Conservation (phyloP, 139 green algal genomes). For the Dunaliella primolecta region DNA sequence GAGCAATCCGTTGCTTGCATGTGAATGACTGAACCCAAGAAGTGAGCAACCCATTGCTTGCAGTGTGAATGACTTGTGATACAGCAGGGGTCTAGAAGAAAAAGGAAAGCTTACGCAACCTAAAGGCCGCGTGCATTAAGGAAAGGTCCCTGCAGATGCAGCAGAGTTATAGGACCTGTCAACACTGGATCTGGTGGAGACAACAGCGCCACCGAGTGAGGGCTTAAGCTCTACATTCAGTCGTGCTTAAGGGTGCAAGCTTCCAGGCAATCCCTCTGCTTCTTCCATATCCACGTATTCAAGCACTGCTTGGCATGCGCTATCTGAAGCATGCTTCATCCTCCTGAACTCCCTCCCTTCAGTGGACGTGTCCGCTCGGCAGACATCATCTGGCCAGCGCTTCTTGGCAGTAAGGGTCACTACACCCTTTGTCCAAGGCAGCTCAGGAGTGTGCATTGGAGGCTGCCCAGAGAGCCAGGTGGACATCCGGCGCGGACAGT, state of each 20-base stretch:
- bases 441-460: neutral
- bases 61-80: neutral
- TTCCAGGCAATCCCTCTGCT: neutral
- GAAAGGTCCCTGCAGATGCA: neutral
- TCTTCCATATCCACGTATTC: neutral
- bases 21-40: neutral
- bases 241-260: neutral
- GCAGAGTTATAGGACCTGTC: neutral
- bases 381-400: neutral
- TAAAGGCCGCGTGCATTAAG: too few species aligned
- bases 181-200: neutral
- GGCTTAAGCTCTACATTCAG: neutral
- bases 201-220: neutral
- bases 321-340: neutral
- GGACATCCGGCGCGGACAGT: neutral
- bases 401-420: neutral
- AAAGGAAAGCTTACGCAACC: too few species aligned
- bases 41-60: neutral
- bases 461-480: neutral
- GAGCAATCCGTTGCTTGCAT: neutral
- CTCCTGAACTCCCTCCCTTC: too few species aligned
- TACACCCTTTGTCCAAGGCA: neutral
- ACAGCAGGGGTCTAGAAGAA: neutral
- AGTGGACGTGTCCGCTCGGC: neutral
- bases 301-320: too few species aligned